Base-by-base conservation (phyloP, 2,329 filamentous ascomycete species). In the Aureobasidium namibiae region DNA sequence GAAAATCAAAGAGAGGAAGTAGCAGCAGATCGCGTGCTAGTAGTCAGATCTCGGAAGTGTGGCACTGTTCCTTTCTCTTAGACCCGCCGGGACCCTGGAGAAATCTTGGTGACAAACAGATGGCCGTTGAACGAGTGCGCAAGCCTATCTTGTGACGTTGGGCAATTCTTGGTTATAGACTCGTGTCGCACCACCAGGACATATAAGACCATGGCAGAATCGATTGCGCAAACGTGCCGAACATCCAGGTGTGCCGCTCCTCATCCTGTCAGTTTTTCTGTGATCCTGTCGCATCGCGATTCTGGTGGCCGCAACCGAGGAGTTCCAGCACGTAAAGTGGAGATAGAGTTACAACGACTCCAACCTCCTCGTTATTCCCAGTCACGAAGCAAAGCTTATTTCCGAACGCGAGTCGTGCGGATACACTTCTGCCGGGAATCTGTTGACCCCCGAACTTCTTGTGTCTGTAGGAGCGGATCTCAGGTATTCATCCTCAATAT, bases 311-410 rank as follows among this genome's bases (percentile, higher is more conserved):
- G 48, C 34, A 23, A 39, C 48, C 48, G 48, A 26, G 23, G 45
- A 13, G 46, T 49, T 5, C 26, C 29, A 23, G n/a, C 23, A n/a
- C n/a, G n/a, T n/a, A n/a, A 52, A 39, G 48, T 52, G 48, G 48
- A 52, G 48, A 52, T 52, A 52, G 48, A 52, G 48, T 52, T 52
- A 23, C 48, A 52, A 38, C 48, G 48, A 52, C 34, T 24, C 48
- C 48, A 38, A 29, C 33, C 48, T 39, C 48, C 21, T 26, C 2
- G 10, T 52, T 52, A 52, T 52, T 52, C 39, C 48, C 48, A 52
- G 48, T 8, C 14, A 23, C 16, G 14, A 23, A 11, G 23, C 29
- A 16, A 13, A n/a, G 2, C 14, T 52, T 52, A 52, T 52, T 52
- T 10, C 48, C 48, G 48, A 11, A 2, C 9, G 33, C 39, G 48